These are phyloP conservation scores for Fusarium incarnatum DNA, from an alignment of 2,329 filamentous ascomycete species.

Conservation along the genomic window DNA sequence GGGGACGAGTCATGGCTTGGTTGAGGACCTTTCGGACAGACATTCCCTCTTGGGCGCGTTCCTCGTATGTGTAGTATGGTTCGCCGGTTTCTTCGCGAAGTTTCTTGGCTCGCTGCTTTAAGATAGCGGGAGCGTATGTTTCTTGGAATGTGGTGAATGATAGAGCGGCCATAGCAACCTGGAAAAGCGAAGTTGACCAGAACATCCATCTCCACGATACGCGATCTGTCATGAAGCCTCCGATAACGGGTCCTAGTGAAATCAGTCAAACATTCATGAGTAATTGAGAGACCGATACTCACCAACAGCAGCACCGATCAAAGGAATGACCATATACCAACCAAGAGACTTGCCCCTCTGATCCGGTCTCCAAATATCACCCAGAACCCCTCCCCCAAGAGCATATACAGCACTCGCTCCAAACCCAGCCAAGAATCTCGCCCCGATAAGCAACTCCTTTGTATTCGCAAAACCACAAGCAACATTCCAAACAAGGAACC, in stretches of 20 bases:
- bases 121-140: slow-evolving; percentile 54
- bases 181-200: slow-evolving; percentile 58
- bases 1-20: slow-evolving; percentile 63
- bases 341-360: slow-evolving; percentile 57
- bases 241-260: slow-evolving; percentile 55
- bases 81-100: slow-evolving; percentile 50
- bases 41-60: slow-evolving; percentile 50
- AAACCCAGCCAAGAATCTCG: slow-evolving; percentile 61
- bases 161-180: slow-evolving; percentile 51
- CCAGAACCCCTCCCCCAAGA: slow-evolving; percentile 60
- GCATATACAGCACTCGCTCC: slow-evolving; percentile 60
- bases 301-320: slow-evolving; percentile 55
- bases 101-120: slow-evolving; percentile 49
- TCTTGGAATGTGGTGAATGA: slow-evolving; percentile 53
- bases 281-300: too few species aligned
- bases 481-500: slow-evolving; percentile 64
- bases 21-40: slow-evolving; percentile 44
- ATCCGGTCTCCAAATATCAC: slow-evolving; percentile 60
- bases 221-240: slow-evolving; percentile 53
- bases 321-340: slow-evolving; percentile 54
- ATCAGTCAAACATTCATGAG: too few species aligned
- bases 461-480: slow-evolving; percentile 56
- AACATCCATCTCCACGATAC: slow-evolving; percentile 60
- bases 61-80: slow-evolving; percentile 52
- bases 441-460: slow-evolving; percentile 56